Evolutionary conservation across 176 grass and related monocot genomes (phyloP).

Genomic region (Thalia dealbata): DNA sequence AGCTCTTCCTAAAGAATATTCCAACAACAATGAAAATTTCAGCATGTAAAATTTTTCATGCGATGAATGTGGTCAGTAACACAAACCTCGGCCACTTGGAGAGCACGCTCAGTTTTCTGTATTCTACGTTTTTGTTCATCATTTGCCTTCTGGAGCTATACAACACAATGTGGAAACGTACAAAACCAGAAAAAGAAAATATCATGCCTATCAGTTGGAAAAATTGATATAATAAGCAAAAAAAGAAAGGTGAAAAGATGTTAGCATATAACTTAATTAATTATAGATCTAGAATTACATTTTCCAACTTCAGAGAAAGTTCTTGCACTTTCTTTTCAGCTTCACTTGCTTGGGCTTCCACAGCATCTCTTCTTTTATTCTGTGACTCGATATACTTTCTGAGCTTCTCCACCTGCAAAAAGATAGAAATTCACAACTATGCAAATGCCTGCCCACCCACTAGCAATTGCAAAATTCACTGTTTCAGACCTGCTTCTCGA

Average conservation of each 20-base stretch:
- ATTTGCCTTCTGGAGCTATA: conserved; percentile 10
- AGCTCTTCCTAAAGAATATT: conserved; percentile 8
- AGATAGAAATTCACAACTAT: conserved; percentile 6
- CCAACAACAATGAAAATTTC: not conserved
- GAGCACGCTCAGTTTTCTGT: not conserved
- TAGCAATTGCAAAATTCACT: not conserved
- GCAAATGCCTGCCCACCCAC: not conserved
- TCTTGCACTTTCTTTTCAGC: conserved; percentile 56
- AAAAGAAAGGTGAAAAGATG: no score
- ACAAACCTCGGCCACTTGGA: conserved; percentile 13
- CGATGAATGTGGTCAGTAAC: not conserved
- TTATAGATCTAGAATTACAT: conserved; percentile 32
- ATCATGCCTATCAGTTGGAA: not conserved
- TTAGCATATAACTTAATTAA: not conserved
- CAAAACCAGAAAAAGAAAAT: not conserved
- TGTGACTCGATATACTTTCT: conserved; percentile 46
- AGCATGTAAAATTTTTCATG: not conserved
- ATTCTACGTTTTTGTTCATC: conserved; percentile 11
- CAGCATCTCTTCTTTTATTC: conserved; percentile 37
- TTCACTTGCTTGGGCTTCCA: conserved; percentile 37
- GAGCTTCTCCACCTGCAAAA: conserved; percentile 47
- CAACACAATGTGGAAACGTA: not conserved
- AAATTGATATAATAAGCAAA: not conserved
- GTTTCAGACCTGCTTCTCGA: not conserved
- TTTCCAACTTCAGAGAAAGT: conserved; percentile 48